phyloP scores from a whole-genome alignment of 2,329 filamentous ascomycete species.

The Leptographium wingfieldii region DNA sequence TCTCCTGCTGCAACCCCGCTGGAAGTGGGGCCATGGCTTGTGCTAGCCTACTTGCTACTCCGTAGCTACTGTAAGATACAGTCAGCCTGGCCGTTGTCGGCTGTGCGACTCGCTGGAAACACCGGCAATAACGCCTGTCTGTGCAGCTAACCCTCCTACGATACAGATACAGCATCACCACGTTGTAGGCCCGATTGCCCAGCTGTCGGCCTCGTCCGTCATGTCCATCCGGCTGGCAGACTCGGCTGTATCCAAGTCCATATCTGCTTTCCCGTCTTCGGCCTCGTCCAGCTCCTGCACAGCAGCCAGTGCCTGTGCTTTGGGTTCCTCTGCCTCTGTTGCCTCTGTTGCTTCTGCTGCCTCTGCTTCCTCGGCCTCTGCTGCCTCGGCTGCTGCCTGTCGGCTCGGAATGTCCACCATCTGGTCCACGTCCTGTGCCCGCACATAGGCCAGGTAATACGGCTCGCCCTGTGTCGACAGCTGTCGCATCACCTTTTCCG shows the following conservation, averaged over 20 bases:
- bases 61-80: too few species aligned
- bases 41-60: too few species aligned
- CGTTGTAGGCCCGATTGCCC: not conserved
- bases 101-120: too few species aligned
- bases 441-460: slow-evolving; percentile 24
- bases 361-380: not conserved
- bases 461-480: slow-evolving; percentile 61
- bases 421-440: slow-evolving; percentile 15
- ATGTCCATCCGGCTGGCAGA: not conserved
- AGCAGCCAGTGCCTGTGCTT: not conserved
- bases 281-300: slow-evolving; percentile 1
- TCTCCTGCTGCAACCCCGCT: too few species aligned
- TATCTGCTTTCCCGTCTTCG: not conserved
- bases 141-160: too few species aligned
- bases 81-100: too few species aligned
- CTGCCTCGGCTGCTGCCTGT: not conserved
- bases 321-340: not conserved
- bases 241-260: not conserved
- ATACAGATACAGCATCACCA: not conserved
- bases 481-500: slow-evolving; percentile 56
- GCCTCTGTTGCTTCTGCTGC: not conserved
- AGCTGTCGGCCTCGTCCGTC: not conserved
- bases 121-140: too few species aligned
- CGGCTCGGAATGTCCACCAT: slow-evolving; percentile 17
- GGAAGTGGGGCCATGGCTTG: too few species aligned